Conservation (phyloP, 1,284 basidiomycete species). For the Athelia psychrophila region DNA sequence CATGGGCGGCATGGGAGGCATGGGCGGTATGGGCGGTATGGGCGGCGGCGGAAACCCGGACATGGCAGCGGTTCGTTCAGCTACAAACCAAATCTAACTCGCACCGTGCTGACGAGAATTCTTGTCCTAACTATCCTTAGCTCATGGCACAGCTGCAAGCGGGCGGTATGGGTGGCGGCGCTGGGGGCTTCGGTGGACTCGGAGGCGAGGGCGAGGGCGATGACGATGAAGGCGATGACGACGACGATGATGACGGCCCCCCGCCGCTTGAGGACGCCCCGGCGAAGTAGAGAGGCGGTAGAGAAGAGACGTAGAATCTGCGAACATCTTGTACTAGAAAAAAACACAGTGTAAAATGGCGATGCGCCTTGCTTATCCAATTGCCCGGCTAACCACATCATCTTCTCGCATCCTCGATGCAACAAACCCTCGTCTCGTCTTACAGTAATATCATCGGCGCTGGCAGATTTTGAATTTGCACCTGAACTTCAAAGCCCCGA, state of each 20-base stretch:
- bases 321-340: too few relatives aligned
- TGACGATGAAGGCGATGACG: constrained; percentile 38
- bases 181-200: constrained; percentile 21
- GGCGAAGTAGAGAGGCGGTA: constrained; percentile 9
- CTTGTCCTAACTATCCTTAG: too few relatives aligned
- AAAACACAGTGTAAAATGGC: too few relatives aligned
- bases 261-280: constrained; percentile 73
- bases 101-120: too few relatives aligned
- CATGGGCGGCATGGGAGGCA: constrained; percentile 28
- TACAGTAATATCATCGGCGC: too few relatives aligned
- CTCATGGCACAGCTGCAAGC: constrained; percentile 2
- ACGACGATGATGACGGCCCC: constrained; percentile 65
- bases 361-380: too few relatives aligned
- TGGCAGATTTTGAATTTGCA: too few relatives aligned
- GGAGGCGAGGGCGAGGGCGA: constrained; percentile 28
- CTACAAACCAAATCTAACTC: too few relatives aligned
- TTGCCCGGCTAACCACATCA: too few relatives aligned
- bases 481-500: too few relatives aligned
- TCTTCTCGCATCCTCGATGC: too few relatives aligned
- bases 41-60: constrained; percentile 13
- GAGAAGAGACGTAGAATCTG: neutral
- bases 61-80: constrained; percentile 1
- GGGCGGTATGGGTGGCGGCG: constrained; percentile 3
- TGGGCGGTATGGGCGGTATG: constrained; percentile 5
- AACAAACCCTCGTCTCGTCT: too few relatives aligned